Evolutionary conservation across 106 monocot genomes (phyloP), one percentile per base, ranked within the genome.

Genomic region (Allium sativum): DNA sequence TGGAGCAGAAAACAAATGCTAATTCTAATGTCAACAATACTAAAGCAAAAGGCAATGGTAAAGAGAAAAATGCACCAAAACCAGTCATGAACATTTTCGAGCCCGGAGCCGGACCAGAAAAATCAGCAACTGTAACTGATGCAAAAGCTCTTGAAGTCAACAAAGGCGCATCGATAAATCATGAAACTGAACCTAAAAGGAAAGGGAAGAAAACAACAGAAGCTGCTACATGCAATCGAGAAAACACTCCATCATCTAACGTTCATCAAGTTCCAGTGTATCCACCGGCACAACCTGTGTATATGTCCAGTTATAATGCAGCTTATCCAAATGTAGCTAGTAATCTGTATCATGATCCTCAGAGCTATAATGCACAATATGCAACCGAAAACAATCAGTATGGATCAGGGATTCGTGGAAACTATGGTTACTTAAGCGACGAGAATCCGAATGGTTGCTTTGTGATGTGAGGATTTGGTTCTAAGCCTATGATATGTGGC

Each of bases 391-490:
- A 68, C 7, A 56, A 48, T 16, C 55, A 58, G 45, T 65, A 73
- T 52, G 60, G 78, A 3, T 17, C 56, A 10, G 42, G 46, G 48
- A 44, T 47, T 9, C 59, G 54, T 31, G 73, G 63, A 7, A 64
- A 72, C 1, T 76, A 79, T 46, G 53, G 74, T 48, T 59, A 73
- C 61, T 90, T 90, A 69, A 80, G 75, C 51, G 90, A 90, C 14
- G 90, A 86, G 61, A 90, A 86, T 53, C 67, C 82, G 40, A 83
- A 82, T 65, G 71, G 74, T 0, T 90, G 90, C 62, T 59, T 43
- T 41, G 68, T 90, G n/a, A 90, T 90, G 90, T 90, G 80, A 90
- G 10, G 21, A 44, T 57, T 16, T 14, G 62, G 7, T 10, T 19
- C 7, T 47, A 6, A 15, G 48, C 48, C 3, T 50, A 12, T 12